phyloP scores from a whole-genome alignment of 306 rosid species.

The Dalbergia cochinchinensis region DNA sequence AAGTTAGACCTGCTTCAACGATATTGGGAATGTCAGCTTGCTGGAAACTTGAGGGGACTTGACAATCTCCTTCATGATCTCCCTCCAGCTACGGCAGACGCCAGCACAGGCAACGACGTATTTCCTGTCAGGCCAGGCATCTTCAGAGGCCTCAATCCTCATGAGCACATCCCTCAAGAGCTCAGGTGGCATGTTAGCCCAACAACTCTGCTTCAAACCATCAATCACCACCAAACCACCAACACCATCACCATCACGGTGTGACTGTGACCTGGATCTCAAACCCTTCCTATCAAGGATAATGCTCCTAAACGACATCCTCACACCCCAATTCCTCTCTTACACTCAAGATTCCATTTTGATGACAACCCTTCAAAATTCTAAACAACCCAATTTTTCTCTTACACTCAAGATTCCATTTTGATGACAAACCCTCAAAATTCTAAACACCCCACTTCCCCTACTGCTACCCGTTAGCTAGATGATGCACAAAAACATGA shows the following conservation, averaged over 20 bases:
- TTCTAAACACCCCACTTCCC: not conserved
- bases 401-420: not conserved
- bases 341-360: not conserved
- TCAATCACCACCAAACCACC: constrained; percentile 55
- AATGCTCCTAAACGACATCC: constrained; percentile 82
- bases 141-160: constrained; percentile 87
- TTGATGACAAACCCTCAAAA: not conserved
- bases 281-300: constrained; percentile 75
- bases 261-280: constrained; percentile 89
- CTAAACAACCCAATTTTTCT: not conserved
- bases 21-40: constrained; percentile 88
- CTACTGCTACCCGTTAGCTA: not conserved
- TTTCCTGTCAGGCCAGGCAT: constrained; percentile 81
- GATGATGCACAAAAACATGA: not conserved
- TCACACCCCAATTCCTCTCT: not conserved
- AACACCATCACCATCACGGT: constrained; percentile 52
- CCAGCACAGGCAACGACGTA: constrained; percentile 88
- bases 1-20: constrained; percentile 82
- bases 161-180: constrained; percentile 85
- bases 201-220: constrained; percentile 91
- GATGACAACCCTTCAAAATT: not conserved
- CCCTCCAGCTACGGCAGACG: constrained; percentile 95
- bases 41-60: constrained; percentile 76
- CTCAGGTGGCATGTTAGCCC: constrained; percentile 97
- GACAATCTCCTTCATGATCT: constrained; percentile 82